Percentiles rank a stretch among this genome's conserved stretches.
phyloP scores from a whole-genome alignment of 192 early-diverging fungal genomes.

The Chytriomyces sp. region DNA sequence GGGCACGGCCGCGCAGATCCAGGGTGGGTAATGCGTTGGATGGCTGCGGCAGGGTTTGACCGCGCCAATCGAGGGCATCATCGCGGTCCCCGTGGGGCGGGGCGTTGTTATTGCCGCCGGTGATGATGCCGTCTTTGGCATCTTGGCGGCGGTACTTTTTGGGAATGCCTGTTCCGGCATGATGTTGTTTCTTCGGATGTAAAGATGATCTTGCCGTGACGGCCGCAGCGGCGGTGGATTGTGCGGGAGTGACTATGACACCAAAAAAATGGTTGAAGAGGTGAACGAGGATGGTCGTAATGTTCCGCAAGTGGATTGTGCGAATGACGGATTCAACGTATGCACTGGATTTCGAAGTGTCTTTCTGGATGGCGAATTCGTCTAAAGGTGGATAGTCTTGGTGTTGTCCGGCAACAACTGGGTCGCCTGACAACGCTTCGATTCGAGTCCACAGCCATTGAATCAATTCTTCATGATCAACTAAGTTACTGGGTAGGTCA shows the following conservation, averaged over 20 bases:
- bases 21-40: neutral
- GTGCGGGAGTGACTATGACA: neutral
- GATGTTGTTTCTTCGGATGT: neutral
- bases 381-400: too few relatives aligned
- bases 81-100: too few relatives aligned
- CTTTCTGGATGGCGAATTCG: too few relatives aligned
- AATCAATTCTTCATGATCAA: too few relatives aligned
- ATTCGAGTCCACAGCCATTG: too few relatives aligned
- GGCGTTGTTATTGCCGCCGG: neutral
- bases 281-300: neutral
- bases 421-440: too few relatives aligned
- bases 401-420: too few relatives aligned
- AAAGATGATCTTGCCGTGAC: too few relatives aligned
- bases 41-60: neutral
- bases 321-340: too few relatives aligned
- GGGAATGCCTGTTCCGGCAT: neutral
- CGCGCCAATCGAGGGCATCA: neutral
- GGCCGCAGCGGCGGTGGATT: too few relatives aligned
- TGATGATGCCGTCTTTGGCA: conserved; percentile 18
- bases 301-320: neutral
- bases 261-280: conserved; percentile 21
- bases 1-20: conserved; percentile 9
- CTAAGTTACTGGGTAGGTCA: too few relatives aligned
- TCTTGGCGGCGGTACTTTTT: conserved; percentile 13
- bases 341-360: too few relatives aligned